Conservation (phyloP, 805 yeast genomes). For the Metschnikowia proteae region DNA sequence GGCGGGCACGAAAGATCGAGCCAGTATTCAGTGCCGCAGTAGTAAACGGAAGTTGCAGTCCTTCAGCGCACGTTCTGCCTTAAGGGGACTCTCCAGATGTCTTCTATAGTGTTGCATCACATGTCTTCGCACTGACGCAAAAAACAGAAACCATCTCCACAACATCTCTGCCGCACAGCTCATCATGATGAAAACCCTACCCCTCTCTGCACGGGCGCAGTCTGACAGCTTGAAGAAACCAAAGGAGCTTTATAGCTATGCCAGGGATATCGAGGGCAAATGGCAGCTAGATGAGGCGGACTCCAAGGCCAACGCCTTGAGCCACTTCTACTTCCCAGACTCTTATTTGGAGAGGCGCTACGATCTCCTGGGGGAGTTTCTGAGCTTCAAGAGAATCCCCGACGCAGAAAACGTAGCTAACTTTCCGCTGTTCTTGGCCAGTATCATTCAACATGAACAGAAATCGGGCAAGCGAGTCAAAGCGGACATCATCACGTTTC, state of each 20-base stretch:
- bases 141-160: neutral
- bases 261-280: slow-evolving; percentile 54
- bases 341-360: slow-evolving; percentile 53
- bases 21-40: too few species aligned
- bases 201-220: slow-evolving; percentile 48
- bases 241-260: slow-evolving; percentile 67
- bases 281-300: slow-evolving; percentile 36
- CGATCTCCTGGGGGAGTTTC: slow-evolving; percentile 64
- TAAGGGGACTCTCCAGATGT: neutral
- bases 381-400: slow-evolving; percentile 53
- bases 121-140: slow-evolving; percentile 4
- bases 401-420: slow-evolving; percentile 52
- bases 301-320: slow-evolving; percentile 49
- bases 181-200: slow-evolving; percentile 32
- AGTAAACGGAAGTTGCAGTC: neutral
- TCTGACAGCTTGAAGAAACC: slow-evolving; percentile 81
- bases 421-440: slow-evolving; percentile 54
- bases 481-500: slow-evolving; percentile 72
- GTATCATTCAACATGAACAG: slow-evolving; percentile 56
- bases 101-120: neutral
- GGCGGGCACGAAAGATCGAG: too few species aligned
- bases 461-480: slow-evolving; percentile 42
- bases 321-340: slow-evolving; percentile 83
- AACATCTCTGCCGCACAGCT: neutral
- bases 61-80: neutral